Conservation (phyloP, 352 stramenopile genomes). For the Phytophthora niederhauseri region DNA sequence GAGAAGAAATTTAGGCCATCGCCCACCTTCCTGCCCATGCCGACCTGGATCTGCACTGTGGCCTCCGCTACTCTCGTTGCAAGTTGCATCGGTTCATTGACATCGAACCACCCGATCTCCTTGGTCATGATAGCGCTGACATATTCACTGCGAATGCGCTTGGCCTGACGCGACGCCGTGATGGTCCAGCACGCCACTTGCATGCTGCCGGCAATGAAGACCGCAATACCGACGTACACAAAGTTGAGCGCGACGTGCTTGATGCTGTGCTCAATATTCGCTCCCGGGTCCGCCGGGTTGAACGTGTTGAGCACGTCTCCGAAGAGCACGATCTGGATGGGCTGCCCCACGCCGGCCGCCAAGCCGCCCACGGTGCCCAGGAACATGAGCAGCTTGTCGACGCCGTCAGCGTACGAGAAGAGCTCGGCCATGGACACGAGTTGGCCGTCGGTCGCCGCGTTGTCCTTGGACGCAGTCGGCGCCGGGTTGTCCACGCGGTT, state of each 20-base stretch:
- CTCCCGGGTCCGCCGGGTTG: slow-evolving; percentile 42
- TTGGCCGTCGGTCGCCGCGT: slow-evolving; percentile 30
- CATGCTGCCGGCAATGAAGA: slow-evolving; percentile 54
- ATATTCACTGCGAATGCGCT: slow-evolving; percentile 62
- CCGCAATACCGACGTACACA: slow-evolving; percentile 53
- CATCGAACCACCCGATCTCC: slow-evolving; percentile 75
- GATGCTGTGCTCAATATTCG: slow-evolving; percentile 37
- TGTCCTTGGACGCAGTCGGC: slow-evolving; percentile 17
- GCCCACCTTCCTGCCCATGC: slow-evolving; percentile 67
- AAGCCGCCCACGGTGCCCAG: slow-evolving; percentile 53
- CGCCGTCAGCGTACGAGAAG: slow-evolving; percentile 61
- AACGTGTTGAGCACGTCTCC: slow-evolving; percentile 77
- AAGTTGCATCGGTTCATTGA: slow-evolving; percentile 69
- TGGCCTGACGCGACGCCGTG: slow-evolving; percentile 63
- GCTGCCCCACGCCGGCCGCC: slow-evolving; percentile 52
- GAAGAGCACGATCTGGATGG: slow-evolving; percentile 76
- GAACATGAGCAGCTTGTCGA: slow-evolving; percentile 64
- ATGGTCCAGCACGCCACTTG: slow-evolving; percentile 73
- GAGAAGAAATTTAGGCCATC: slow-evolving; percentile 62
- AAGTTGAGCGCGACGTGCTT: slow-evolving; percentile 59
- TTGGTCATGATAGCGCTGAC: slow-evolving; percentile 61
- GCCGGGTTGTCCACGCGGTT: slow-evolving; percentile 28
- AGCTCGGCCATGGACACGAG: slow-evolving; percentile 53
- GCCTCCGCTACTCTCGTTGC: slow-evolving; percentile 54
- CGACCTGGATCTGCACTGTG: slow-evolving; percentile 63